Conservation (phyloP, 768 basidiomycete species). For the Aureoboletus auriporus region DNA sequence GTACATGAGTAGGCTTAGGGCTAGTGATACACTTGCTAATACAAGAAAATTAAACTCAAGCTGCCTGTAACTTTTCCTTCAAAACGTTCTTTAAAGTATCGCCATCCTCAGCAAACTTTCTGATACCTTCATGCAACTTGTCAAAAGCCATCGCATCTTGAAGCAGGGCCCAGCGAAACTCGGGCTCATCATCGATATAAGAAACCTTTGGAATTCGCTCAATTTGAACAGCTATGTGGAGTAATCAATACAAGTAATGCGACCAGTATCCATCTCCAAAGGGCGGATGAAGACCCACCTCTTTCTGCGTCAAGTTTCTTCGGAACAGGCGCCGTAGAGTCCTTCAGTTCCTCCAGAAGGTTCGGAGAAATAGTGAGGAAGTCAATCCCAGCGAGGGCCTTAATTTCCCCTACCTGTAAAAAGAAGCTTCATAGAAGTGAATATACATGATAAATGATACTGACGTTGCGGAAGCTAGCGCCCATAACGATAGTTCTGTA, state of each 20-base stretch:
- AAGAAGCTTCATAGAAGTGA: background rate
- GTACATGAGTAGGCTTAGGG: no score
- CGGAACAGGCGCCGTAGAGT: constrained; percentile 65
- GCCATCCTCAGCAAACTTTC: constrained; percentile 94
- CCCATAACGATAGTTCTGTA: constrained; percentile 99
- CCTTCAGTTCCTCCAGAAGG: constrained; percentile 86
- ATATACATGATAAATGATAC: constrained; percentile 21
- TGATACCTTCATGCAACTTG: constrained; percentile 95
- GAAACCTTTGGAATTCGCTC: constrained; percentile 72
- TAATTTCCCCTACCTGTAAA: constrained; percentile 81
- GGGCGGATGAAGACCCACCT: constrained; percentile 35
- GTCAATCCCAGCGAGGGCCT: constrained; percentile 89
- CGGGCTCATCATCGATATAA: constrained; percentile 84
- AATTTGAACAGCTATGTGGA: constrained; percentile 46
- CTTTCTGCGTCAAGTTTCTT: constrained; percentile 71
- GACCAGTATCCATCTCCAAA: no score
- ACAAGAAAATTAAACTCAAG: background rate
- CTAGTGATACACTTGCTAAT: background rate
- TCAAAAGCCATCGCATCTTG: constrained; percentile 94
- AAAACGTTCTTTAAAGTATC: constrained; percentile 78
- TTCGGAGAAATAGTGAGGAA: constrained; percentile 91
- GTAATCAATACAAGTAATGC: background rate
- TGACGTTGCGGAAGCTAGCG: constrained; percentile 94
- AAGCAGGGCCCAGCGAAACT: constrained; percentile 89
- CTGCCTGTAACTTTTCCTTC: constrained; percentile 49